Conservation (phyloP, 2,329 filamentous ascomycete species). For the Pestalotiopsis sp. region DNA sequence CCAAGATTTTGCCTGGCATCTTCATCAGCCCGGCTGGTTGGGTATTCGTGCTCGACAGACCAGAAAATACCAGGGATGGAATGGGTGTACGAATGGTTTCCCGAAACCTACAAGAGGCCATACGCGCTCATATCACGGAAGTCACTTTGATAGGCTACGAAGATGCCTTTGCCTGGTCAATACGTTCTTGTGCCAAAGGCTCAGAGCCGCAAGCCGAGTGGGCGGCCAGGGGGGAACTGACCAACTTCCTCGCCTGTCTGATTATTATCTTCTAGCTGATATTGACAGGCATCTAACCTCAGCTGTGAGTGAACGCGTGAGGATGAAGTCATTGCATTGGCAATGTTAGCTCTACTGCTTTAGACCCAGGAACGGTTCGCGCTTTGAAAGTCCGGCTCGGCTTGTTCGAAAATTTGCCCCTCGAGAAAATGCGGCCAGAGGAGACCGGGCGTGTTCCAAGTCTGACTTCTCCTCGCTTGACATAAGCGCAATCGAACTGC, state of each 20-base stretch:
- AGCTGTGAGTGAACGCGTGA: background rate
- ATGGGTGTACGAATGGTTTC: too few species aligned
- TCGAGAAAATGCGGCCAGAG: background rate
- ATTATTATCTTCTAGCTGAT: background rate
- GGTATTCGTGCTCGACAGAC: background rate
- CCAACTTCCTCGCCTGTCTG: background rate
- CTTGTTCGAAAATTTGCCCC: background rate
- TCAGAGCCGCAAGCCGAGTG: background rate
- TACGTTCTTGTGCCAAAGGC: background rate
- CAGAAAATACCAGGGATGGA: background rate
- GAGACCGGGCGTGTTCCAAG: background rate
- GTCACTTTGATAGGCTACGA: background rate
- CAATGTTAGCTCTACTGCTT: background rate
- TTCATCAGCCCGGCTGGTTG: too few species aligned
- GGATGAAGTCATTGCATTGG: constrained; percentile 7
- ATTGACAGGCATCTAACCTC: background rate
- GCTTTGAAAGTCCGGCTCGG: constrained; percentile 5
- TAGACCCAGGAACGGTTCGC: constrained; percentile 7
- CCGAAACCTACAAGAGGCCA: too few species aligned
- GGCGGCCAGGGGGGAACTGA: background rate
- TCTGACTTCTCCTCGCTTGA: background rate
- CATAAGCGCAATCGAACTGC: background rate
- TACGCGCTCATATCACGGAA: background rate
- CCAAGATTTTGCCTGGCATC: background rate
- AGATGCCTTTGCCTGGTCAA: background rate